Evolutionary conservation across 2,329 filamentous ascomycete genomes (phyloP).

Genomic region (Akanthomyces uredinophilus): DNA sequence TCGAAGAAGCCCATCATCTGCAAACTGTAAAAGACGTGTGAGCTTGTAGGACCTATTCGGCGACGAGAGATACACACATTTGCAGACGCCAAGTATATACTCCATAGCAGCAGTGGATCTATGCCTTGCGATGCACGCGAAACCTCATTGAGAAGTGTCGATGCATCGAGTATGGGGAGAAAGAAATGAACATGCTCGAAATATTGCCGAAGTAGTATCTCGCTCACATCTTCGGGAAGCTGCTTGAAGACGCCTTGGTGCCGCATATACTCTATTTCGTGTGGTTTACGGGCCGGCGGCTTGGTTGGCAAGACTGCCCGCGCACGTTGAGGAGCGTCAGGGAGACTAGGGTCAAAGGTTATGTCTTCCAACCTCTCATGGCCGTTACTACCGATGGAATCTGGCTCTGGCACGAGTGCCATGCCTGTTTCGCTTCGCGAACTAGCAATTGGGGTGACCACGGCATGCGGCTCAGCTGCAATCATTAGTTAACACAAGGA

Average conservation of each 20-base stretch:
- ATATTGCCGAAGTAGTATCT: slow-evolving; percentile 3
- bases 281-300: background rate
- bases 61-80: background rate
- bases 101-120: background rate
- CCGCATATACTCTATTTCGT: slow-evolving; percentile 12
- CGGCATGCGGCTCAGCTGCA: no score
- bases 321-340: background rate
- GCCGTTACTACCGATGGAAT: no score
- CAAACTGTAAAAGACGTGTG: background rate
- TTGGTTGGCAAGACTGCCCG: background rate
- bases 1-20: background rate
- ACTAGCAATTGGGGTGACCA: no score
- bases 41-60: background rate
- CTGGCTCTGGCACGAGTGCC: no score
- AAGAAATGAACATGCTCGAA: slow-evolving; percentile 12
- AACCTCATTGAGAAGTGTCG: slow-evolving; percentile 7
- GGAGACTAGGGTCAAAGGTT: background rate
- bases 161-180: slow-evolving; percentile 5
- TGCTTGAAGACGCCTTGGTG: background rate
- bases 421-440: no score
- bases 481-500: no score
- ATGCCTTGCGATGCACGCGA: background rate
- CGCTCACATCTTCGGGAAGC: slow-evolving; percentile 2
- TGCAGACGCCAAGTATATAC: background rate
- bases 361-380: background rate